Conservation (phyloP, 805 yeast genomes). For the Zygoascus biomembranicola region DNA sequence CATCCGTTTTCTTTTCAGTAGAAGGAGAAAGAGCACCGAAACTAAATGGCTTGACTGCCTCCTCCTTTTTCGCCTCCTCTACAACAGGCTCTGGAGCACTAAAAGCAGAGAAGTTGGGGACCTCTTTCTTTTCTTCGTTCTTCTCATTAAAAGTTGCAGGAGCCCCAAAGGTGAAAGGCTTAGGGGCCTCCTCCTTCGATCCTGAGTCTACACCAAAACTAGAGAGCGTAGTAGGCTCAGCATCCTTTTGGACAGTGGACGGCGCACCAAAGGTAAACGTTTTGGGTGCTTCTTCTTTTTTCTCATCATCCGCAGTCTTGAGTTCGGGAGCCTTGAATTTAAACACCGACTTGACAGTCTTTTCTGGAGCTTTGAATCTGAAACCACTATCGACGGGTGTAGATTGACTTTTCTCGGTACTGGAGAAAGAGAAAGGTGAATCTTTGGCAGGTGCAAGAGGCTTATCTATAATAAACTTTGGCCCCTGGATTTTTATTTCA, state of each 20-base stretch:
- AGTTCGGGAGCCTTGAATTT: constrained; percentile 1
- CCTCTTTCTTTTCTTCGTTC: background rate
- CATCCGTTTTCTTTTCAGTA: background rate
- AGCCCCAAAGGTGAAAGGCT: background rate
- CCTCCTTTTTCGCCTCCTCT: background rate
- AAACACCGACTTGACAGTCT: constrained; percentile 4
- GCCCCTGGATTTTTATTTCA: constrained; percentile 65
- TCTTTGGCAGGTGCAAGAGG: constrained; percentile 40
- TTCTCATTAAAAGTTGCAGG: background rate
- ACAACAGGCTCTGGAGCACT: no score
- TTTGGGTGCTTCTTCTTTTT: background rate
- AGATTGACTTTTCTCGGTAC: constrained; percentile 19
- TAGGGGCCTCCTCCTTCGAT: background rate
- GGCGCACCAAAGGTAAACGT: constrained; percentile 4
- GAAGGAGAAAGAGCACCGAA: background rate
- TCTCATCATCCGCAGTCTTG: background rate
- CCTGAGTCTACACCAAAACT: constrained; percentile 17
- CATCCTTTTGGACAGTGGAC: background rate
- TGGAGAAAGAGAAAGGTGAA: constrained; percentile 41
- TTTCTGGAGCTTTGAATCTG: constrained; percentile 28
- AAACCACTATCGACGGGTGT: constrained; percentile 22
- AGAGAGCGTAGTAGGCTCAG: constrained; percentile 14
- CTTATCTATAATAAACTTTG: constrained; percentile 44
- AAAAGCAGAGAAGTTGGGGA: no score
- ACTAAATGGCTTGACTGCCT: background rate